phyloP scores from a whole-genome alignment of 176 grass and related monocot genomes.

The Microstegium vimineum region DNA sequence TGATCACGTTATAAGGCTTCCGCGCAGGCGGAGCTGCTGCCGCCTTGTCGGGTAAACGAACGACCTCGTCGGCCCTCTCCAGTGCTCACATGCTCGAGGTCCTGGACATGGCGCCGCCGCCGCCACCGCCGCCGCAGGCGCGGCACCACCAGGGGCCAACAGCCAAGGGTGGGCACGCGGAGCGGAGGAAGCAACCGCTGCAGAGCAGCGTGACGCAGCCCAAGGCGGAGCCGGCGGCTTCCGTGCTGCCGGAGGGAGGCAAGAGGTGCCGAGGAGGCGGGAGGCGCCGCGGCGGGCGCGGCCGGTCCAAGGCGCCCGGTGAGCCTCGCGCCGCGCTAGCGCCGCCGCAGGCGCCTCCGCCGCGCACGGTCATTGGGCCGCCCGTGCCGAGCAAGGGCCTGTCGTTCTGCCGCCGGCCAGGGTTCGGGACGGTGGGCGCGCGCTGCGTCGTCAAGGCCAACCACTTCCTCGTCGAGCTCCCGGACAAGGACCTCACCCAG shows the following conservation, averaged over 20 bases:
- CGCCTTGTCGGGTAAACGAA: slow-evolving; percentile 39
- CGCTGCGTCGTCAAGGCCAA: slow-evolving; percentile 90
- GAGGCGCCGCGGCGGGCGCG: slow-evolving; percentile 54
- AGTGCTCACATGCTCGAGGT: slow-evolving; percentile 57
- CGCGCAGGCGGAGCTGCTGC: slow-evolving; percentile 29
- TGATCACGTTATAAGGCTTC: slow-evolving; percentile 39
- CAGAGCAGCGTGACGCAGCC: slow-evolving; percentile 81
- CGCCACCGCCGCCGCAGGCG: slow-evolving; percentile 9
- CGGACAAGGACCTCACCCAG: slow-evolving; percentile 91
- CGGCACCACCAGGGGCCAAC: slow-evolving; percentile 6
- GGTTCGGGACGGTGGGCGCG: slow-evolving; percentile 75
- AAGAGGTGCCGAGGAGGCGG: slow-evolving; percentile 49
- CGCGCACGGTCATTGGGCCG: slow-evolving; percentile 35
- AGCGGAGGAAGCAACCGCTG: slow-evolving; percentile 71
- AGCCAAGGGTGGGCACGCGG: neutral
- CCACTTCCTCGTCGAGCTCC: slow-evolving; percentile 87
- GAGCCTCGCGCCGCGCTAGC: neutral
- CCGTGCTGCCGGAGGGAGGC: slow-evolving; percentile 33
- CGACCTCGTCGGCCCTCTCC: neutral
- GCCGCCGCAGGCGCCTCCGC: neutral
- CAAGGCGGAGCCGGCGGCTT: slow-evolving; percentile 38
- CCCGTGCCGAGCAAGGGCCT: slow-evolving; percentile 67
- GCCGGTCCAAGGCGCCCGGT: slow-evolving; percentile 18
- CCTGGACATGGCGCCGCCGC: slow-evolving; percentile 45
- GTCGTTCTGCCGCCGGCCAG: slow-evolving; percentile 68